phyloP scores from a whole-genome alignment of 2,329 filamentous ascomycete genomes.

The Diplodia mutila region DNA sequence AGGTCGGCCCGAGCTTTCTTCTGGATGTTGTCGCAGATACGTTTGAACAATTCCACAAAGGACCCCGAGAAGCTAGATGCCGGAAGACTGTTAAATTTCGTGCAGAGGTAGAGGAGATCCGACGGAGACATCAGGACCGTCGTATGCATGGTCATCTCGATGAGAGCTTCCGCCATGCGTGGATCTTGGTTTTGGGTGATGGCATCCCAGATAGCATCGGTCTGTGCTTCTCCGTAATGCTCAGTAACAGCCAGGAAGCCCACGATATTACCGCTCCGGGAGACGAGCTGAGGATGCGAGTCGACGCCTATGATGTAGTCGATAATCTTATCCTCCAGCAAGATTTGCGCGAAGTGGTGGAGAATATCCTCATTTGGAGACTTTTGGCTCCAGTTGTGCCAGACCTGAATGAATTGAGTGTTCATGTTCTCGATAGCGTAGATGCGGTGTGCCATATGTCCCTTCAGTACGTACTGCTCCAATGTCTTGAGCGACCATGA shows the following conservation, averaged over 20 bases:
- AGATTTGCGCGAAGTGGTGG: constrained; percentile 68
- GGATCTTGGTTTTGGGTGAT: constrained; percentile 81
- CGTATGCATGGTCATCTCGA: constrained; percentile 64
- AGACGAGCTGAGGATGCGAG: constrained; percentile 88
- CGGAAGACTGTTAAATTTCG: constrained; percentile 61
- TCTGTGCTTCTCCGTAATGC: constrained; percentile 71
- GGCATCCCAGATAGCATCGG: constrained; percentile 82
- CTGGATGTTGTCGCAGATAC: constrained; percentile 8
- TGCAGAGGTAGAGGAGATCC: constrained; percentile 67
- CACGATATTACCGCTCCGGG: constrained; percentile 79
- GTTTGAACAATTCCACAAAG: constrained; percentile 37
- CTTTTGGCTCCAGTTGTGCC: constrained; percentile 52
- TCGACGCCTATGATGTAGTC: constrained; percentile 88
- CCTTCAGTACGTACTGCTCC: constrained; percentile 75
- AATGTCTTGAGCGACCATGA: constrained; percentile 73
- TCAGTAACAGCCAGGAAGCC: constrained; percentile 82
- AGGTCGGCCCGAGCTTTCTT: constrained; percentile 21
- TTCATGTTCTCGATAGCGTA: constrained; percentile 77
- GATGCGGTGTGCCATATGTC: constrained; percentile 88
- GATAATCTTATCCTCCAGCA: constrained; percentile 72
- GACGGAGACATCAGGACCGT: constrained; percentile 48
- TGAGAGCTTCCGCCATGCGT: constrained; percentile 78
- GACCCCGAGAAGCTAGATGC: constrained; percentile 38
- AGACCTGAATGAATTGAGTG: constrained; percentile 68
- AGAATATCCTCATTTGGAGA: constrained; percentile 51